phyloP scores from a whole-genome alignment of 1,139 yeast species.

The Meyerozyma smithsonii region DNA sequence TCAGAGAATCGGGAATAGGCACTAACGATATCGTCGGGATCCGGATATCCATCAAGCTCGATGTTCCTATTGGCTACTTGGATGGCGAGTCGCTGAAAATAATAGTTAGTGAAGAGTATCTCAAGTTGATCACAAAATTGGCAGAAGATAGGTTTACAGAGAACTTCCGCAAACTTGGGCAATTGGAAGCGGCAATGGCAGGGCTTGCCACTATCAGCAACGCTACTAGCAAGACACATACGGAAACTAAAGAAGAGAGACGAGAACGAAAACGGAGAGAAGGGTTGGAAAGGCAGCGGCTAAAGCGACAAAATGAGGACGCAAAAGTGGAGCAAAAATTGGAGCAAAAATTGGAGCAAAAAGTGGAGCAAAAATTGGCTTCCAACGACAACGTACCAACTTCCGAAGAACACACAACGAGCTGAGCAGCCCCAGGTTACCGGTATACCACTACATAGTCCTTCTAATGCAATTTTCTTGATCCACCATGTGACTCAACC shows the following conservation, averaged over 20 bases:
- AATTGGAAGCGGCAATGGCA: slow-evolving; percentile 41
- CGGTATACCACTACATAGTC: no score
- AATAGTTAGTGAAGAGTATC: slow-evolving; percentile 47
- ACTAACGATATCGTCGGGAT: slow-evolving; percentile 75
- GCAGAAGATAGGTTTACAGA: slow-evolving; percentile 60
- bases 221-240: background rate
- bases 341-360: slow-evolving; percentile 9
- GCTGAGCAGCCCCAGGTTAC: no score
- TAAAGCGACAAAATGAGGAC: slow-evolving; percentile 17
- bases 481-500: background rate
- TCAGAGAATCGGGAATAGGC: slow-evolving; percentile 83
- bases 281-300: slow-evolving; percentile 47
- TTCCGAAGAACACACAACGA: background rate
- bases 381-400: background rate
- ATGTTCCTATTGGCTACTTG: slow-evolving; percentile 65
- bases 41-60: slow-evolving; percentile 65
- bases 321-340: slow-evolving; percentile 9
- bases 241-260: slow-evolving; percentile 49
- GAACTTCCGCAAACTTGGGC: slow-evolving; percentile 52
- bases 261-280: slow-evolving; percentile 54
- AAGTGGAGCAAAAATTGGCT: slow-evolving; percentile 5
- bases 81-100: slow-evolving; percentile 23
- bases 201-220: slow-evolving; percentile 13
- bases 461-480: no score
- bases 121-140: slow-evolving; percentile 43